Conservation (phyloP, 495 filamentous ascomycete species). For the Neurospora sp. region DNA sequence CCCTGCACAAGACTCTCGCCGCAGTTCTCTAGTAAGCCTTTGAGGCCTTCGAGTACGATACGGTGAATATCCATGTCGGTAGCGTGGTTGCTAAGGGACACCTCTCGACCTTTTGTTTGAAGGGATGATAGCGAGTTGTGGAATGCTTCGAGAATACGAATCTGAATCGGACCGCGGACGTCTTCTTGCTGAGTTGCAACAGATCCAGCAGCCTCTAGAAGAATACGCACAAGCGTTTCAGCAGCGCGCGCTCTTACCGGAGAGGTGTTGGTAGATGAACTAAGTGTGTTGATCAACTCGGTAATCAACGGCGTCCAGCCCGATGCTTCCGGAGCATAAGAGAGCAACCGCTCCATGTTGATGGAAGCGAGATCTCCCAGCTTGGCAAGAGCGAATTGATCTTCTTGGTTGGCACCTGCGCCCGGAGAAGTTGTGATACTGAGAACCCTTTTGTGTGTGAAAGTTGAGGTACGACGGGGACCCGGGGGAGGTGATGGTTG, state of each 20-base stretch:
- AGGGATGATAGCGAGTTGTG: conserved; percentile 41
- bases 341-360: conserved; percentile 67
- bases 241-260: conserved; percentile 62
- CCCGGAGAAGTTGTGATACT: conserved; percentile 49
- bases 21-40: conserved; percentile 75
- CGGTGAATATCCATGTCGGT: conserved; percentile 75
- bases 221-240: conserved; percentile 61
- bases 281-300: conserved; percentile 57
- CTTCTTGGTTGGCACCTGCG: conserved; percentile 48
- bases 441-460: conserved; percentile 45
- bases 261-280: conserved; percentile 40
- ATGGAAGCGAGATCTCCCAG: conserved; percentile 64
- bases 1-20: conserved; percentile 72
- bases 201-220: conserved; percentile 51
- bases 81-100: conserved; percentile 41
- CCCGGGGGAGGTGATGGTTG: conserved; percentile 23
- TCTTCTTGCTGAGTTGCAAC: conserved; percentile 39
- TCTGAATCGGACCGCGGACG: conserved; percentile 48
- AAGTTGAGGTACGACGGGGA: conserved; percentile 22
- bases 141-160: conserved; percentile 60
- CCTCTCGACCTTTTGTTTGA: conserved; percentile 31
- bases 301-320: conserved; percentile 68
- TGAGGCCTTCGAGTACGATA: conserved; percentile 69
- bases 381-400: conserved; percentile 74
- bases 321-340: conserved; percentile 47